A percentile compares a stretch with the other conserved stretches of the same genome.
These are phyloP conservation scores for Postia placenta DNA, from an alignment of 768 basidiomycete genomes.

Conservation along the genomic window DNA sequence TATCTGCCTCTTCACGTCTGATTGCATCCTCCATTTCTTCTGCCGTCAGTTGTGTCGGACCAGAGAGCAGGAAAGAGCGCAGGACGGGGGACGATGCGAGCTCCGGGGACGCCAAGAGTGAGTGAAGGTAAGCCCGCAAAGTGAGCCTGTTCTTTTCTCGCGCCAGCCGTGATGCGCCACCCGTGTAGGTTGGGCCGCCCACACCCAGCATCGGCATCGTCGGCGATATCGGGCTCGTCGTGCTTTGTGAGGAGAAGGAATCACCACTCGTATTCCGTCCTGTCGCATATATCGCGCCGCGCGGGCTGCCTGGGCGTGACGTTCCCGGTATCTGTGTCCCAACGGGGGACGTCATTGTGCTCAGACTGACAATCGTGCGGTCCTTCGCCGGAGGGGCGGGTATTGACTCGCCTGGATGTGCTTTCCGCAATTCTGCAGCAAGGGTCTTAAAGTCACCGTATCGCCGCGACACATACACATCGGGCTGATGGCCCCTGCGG, in stretches of 20 bases:
- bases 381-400: conserved; percentile 87
- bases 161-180: conserved; percentile 43
- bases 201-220: conserved; percentile 7
- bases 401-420: conserved; percentile 77
- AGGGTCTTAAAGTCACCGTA: conserved; percentile 95
- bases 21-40: conserved; percentile 78
- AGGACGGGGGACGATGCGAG: conserved; percentile 86
- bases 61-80: conserved; percentile 76
- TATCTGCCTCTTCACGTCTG: conserved; percentile 84
- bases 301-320: conserved; percentile 5
- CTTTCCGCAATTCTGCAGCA: conserved; percentile 83
- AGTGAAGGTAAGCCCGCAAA: conserved; percentile 86
- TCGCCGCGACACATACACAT: conserved; percentile 85
- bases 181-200: conserved; percentile 7
- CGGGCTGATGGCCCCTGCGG: conserved; percentile 58
- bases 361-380: conserved; percentile 56
- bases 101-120: conserved; percentile 60
- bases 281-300: conserved; percentile 8
- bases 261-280: conserved; percentile 18
- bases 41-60: conserved; percentile 58
- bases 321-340: neutral
- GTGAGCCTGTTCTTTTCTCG: conserved; percentile 96
- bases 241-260: conserved; percentile 14
- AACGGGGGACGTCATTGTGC: conserved; percentile 18
- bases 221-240: conserved; percentile 16